Conservation (phyloP, 2,329 filamentous ascomycete species). For the Penicillium sp. region DNA sequence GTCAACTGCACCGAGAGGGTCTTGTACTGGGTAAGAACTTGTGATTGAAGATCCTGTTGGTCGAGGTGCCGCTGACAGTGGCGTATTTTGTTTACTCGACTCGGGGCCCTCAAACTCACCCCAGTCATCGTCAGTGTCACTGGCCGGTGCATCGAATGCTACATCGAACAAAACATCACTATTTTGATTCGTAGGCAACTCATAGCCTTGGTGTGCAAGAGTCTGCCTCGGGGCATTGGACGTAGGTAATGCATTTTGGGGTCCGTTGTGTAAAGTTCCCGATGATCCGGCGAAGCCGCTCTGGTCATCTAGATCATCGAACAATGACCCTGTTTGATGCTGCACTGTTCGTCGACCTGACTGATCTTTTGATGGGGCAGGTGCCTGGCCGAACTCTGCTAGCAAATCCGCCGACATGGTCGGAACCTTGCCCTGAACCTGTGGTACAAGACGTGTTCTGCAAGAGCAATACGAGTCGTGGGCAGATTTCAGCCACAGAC, state of each 20-base stretch:
- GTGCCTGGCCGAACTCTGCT: slow-evolving; percentile 49
- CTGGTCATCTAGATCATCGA: slow-evolving; percentile 25
- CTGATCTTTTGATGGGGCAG: slow-evolving; percentile 20
- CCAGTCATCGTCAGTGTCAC: slow-evolving; percentile 44
- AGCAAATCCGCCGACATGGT: slow-evolving; percentile 57
- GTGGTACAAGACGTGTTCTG: slow-evolving; percentile 1
- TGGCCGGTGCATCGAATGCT: slow-evolving; percentile 28
- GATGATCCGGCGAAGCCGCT: slow-evolving; percentile 12
- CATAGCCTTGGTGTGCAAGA: slow-evolving; percentile 12
- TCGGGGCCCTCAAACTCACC: slow-evolving; percentile 47
- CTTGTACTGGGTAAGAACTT: slow-evolving; percentile 1
- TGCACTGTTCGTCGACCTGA: slow-evolving; percentile 6
- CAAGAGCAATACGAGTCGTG: neutral
- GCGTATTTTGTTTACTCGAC: slow-evolving; percentile 12
- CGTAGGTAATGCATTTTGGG: neutral
- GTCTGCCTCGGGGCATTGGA: slow-evolving; percentile 7
- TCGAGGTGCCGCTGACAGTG: neutral
- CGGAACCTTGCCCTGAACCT: slow-evolving; percentile 3
- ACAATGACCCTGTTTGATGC: slow-evolving; percentile 21
- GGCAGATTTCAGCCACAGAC: neutral
- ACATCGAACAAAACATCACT: slow-evolving; percentile 67
- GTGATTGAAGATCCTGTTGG: neutral
- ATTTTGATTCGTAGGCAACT: slow-evolving; percentile 25
- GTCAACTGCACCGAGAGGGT: slow-evolving; percentile 18
- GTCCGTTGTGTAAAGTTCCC: neutral